These are phyloP conservation scores for Mucuna pruriens DNA, from an alignment of 306 rosid genomes.

Conservation along the genomic window DNA sequence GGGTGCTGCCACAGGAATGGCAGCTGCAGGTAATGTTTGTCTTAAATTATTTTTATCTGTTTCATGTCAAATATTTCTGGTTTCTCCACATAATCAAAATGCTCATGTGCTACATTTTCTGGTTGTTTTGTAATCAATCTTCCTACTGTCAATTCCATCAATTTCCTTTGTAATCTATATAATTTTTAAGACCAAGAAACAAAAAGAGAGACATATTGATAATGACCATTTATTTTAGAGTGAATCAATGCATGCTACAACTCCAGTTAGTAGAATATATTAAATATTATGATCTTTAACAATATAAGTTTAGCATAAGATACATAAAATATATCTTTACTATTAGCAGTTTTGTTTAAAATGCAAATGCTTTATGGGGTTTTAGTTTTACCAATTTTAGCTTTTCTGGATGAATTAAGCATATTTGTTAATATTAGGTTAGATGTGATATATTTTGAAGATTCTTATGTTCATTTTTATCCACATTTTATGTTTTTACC, in stretches of 20 bases:
- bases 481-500: background rate
- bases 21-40: constrained; percentile 74
- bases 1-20: constrained; percentile 98
- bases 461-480: constrained; percentile 6
- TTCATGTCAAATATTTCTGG: constrained; percentile 8
- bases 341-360: background rate
- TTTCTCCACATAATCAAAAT: background rate
- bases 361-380: background rate
- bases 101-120: constrained; percentile 11
- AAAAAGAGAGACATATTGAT: background rate
- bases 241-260: background rate
- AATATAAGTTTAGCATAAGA: background rate
- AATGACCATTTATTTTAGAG: background rate
- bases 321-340: background rate
- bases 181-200: background rate
- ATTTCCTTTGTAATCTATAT: constrained; percentile 1
- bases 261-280: background rate
- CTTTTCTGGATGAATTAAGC: background rate
- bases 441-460: background rate
- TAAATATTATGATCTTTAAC: background rate
- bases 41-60: constrained; percentile 20
- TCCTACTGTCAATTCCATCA: background rate
- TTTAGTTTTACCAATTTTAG: background rate
- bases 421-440: background rate
- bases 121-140: background rate